These are phyloP conservation scores for Ambrosiella xylebori DNA, from an alignment of 2,329 filamentous ascomycete species.

Conservation along the genomic window DNA sequence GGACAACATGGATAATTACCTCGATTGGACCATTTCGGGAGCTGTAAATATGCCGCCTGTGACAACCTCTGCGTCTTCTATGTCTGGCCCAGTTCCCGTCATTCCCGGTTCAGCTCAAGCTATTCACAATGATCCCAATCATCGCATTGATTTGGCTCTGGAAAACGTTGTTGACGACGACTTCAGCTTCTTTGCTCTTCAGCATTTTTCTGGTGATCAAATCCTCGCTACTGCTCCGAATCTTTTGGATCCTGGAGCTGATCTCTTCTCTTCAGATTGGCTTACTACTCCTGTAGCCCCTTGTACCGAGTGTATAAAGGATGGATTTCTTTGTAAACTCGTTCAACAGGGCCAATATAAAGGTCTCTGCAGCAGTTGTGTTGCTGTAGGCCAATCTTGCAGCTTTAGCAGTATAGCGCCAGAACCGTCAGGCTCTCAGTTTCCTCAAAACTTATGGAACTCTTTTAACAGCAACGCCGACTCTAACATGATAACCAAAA, in stretches of 20 bases:
- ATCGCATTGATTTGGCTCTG: constrained; percentile 36
- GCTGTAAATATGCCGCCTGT: not conserved
- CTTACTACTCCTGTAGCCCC: constrained; percentile 30
- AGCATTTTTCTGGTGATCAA: constrained; percentile 34
- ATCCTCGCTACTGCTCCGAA: constrained; percentile 18
- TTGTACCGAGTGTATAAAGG: constrained; percentile 34
- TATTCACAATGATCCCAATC: constrained; percentile 19
- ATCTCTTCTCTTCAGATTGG: constrained; percentile 15
- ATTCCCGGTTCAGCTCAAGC: constrained; percentile 17
- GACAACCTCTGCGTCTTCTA: not conserved
- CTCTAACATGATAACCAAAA: constrained; percentile 17
- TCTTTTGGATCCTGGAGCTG: constrained; percentile 10
- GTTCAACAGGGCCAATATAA: constrained; percentile 42
- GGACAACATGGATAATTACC: not conserved
- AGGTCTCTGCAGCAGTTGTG: constrained; percentile 45
- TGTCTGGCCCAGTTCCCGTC: not conserved
- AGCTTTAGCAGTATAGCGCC: constrained; percentile 29
- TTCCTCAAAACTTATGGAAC: constrained; percentile 30
- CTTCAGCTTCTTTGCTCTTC: constrained; percentile 40
- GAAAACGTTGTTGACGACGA: constrained; percentile 41
- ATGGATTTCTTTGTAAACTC: constrained; percentile 41
- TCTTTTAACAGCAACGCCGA: constrained; percentile 25
- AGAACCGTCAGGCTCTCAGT: constrained; percentile 15
- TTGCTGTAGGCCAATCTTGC: constrained; percentile 40
- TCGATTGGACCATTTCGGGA: not conserved